These are phyloP conservation scores for Diplodia seriata DNA, from an alignment of 2,329 filamentous ascomycete species.

Conservation along the genomic window DNA sequence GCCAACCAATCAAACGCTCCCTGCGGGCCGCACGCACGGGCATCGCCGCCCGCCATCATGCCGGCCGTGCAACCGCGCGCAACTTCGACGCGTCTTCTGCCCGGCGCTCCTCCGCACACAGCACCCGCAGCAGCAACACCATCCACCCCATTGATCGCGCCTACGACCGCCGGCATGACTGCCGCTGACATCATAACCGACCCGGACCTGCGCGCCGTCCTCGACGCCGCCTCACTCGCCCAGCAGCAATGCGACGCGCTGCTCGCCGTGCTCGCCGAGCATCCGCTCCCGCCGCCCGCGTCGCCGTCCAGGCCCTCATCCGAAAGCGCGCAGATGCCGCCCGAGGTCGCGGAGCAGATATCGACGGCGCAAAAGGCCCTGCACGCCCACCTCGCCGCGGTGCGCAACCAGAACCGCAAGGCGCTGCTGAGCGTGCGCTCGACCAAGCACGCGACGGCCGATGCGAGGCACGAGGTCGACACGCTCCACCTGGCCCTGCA, in stretches of 20 bases:
- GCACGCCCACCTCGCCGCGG: constrained; percentile 65
- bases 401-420: constrained; percentile 79
- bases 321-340: constrained; percentile 49
- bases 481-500: constrained; percentile 89
- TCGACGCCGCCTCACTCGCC: constrained; percentile 75
- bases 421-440: constrained; percentile 81
- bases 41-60: constrained; percentile 13
- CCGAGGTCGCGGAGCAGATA: constrained; percentile 63
- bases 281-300: constrained; percentile 35
- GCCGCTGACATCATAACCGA: constrained; percentile 63
- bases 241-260: constrained; percentile 72
- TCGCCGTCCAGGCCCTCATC: constrained; percentile 40
- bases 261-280: constrained; percentile 63
- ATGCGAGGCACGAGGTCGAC: constrained; percentile 90
- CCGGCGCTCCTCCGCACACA: not conserved
- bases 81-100: not conserved
- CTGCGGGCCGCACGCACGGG: constrained; percentile 11
- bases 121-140: not conserved
- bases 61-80: constrained; percentile 10
- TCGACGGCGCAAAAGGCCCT: constrained; percentile 81
- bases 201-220: constrained; percentile 69
- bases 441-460: constrained; percentile 85
- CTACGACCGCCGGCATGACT: constrained; percentile 22
- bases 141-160: not conserved
- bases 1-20: not conserved